Percentiles rank a stretch among this genome's conserved stretches.
Evolutionary conservation across 2,329 filamentous ascomycete genomes (phyloP).

Genomic region (Xylaria sp.): DNA sequence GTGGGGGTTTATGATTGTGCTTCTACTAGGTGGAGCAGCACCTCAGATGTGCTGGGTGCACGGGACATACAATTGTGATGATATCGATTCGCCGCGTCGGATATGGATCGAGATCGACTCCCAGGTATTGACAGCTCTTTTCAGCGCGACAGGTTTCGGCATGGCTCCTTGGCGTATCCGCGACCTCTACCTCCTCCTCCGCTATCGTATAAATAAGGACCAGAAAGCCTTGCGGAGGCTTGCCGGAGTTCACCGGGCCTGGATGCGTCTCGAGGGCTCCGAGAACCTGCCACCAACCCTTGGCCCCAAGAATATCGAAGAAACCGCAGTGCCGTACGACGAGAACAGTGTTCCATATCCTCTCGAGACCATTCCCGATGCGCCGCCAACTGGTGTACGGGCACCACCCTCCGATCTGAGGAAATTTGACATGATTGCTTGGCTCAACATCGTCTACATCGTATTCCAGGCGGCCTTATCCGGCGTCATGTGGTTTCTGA

Average conservation of each 20-base stretch:
- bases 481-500: conserved; percentile 56
- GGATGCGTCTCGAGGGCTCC: conserved; percentile 76
- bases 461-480: conserved; percentile 64
- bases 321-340: conserved; percentile 45
- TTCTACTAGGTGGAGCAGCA: conserved; percentile 77
- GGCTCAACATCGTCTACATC: conserved; percentile 80
- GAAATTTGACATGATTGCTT: conserved; percentile 82
- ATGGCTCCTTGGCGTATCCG: conserved; percentile 84
- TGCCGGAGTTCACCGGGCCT: conserved; percentile 74
- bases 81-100: conserved; percentile 76
- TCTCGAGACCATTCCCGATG: conserved; percentile 63
- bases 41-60: conserved; percentile 71
- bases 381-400: conserved; percentile 73
- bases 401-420: conserved; percentile 71
- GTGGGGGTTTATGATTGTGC: conserved; percentile 91
- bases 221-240: conserved; percentile 67
- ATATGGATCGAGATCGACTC: conserved; percentile 87
- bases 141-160: conserved; percentile 86
- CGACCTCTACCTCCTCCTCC: conserved; percentile 75
- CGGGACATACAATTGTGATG: conserved; percentile 63
- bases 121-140: conserved; percentile 82
- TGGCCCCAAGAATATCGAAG: conserved; percentile 58
- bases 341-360: conserved; percentile 67
- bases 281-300: conserved; percentile 59
- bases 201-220: conserved; percentile 63